Base-by-base conservation (phyloP, 2,329 filamentous ascomycete species). In the Cytospora schulzeri region DNA sequence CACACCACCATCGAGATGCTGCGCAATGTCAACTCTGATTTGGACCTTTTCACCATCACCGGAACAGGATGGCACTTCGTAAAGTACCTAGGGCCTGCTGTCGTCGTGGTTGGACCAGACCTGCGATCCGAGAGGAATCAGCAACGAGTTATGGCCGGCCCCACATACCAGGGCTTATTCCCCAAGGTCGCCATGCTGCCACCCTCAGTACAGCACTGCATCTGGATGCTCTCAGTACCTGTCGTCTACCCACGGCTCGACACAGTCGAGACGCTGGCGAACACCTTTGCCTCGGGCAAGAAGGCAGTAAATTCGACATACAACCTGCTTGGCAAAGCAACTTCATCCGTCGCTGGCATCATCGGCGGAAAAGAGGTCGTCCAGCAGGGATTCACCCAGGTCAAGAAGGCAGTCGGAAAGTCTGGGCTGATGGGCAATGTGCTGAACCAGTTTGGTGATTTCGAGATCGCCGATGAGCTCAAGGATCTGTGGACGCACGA, bases 11-110 rank as follows among this genome's bases (percentile, higher is more conserved):
- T 96, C 3, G 95, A 98, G 73, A 91, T 98, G 51, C 86, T 99
- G 64, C 91, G 93, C 60, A 94, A 96, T 70, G 89, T 96, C 64
- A 91, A 85, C 72, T 91, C 91, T 55, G 95, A 99, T 73, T 84
- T 88, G 56, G 95, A 99, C 71, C 86, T 99, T 7, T 99, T 99
- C 78, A 98, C 94, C 1, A 90, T 99, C 62, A 98, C 95, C 0
- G 94, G 95, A n/a, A 91, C 91, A 24, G 95, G 95, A 9, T 99
- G 95, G 95, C 95, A 99, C 76, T 99, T 98, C 76, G 87, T 99
- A 77, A 99, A 99, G 77, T 97, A 91, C 71, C 86, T 99, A 7
- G 95, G 95, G 0, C 95, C 95, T 0, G 91, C 91, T 5, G 89
- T 99, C 15, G 93, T 92, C 0, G 90, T 96, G 0, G 89, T 97